Base-by-base conservation (phyloP, 2,329 filamentous ascomycete species). In the Volutella citrinella region DNA sequence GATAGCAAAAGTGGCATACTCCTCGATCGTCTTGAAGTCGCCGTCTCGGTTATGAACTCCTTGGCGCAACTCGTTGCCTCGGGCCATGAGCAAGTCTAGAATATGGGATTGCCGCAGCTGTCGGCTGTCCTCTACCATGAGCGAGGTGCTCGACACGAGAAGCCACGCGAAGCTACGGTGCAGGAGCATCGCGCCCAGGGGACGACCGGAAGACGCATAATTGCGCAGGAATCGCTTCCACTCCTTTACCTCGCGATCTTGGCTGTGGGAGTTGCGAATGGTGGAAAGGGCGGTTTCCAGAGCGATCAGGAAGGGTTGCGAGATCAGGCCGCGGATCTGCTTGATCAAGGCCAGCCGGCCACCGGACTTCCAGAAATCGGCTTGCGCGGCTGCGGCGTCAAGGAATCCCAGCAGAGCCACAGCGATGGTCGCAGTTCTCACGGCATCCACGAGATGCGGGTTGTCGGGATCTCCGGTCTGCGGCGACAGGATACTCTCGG, bases 401-500 rank as follows among this genome's bases (percentile, higher is more conserved):
- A 98, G 65, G 56, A 98, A 96, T 1, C 93, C 94, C 16, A 95
- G 65, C n/a, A 98, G 68, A 0, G 91, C 91, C 29, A 95, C 78
- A 7, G 85, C 79, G 45, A 95, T 78, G 13, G 84, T 87, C 32
- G 88, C 79, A 32, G 85, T 78, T 18, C 79, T 71, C 35, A 84
- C 69, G 32, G 82, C 79, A 51, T 86, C 80, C 34, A 84, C 80
- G 10, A 82, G 61, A 34, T 78, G 76, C 24, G 76, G 72, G 41
- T 70, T 70, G 30, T 78, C 75, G 23, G 73, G 71, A 21, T 76
- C 72, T 46, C 69, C 74, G 32, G 66, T 70, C 47, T 66, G 78
- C 31, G 66, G 76, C 22, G 63, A 72, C 26, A 72, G 64, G 8
- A 79, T 65, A 25, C 61, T 66, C 30, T 77, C 73, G 13, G 83